Conservation (phyloP, 176 grass and related monocot species). For the Elaeis guineensis region DNA sequence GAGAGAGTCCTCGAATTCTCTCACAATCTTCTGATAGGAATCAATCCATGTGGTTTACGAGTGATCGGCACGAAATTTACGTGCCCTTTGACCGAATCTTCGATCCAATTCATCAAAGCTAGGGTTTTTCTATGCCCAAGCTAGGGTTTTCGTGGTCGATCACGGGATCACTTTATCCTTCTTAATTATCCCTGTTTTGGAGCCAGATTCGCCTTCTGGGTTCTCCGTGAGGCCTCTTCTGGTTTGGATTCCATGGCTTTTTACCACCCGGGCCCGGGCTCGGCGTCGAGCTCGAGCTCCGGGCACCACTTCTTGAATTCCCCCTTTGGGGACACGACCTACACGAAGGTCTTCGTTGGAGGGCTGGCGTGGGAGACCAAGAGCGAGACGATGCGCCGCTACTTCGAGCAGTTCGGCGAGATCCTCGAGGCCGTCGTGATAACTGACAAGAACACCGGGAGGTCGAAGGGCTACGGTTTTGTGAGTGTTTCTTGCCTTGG, state of each 20-base stretch:
- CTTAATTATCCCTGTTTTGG: too few relatives aligned
- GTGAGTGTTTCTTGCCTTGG: conserved; percentile 38
- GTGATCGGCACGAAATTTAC: too few relatives aligned
- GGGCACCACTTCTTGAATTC: conserved; percentile 66
- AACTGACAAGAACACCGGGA: conserved; percentile 74
- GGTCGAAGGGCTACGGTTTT: conserved; percentile 96
- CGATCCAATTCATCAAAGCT: too few relatives aligned
- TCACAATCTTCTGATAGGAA: too few relatives aligned
- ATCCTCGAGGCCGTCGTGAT: conserved; percentile 97
- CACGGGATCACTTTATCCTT: too few relatives aligned
- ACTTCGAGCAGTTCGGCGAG: conserved; percentile 79
- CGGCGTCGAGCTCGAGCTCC: conserved; percentile 93
- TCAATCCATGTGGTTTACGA: too few relatives aligned
- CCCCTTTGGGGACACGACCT: conserved; percentile 82
- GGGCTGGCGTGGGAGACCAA: conserved; percentile 97
- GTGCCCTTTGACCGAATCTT: too few relatives aligned
- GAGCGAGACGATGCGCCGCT: conserved; percentile 63
- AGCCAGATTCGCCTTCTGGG: too few relatives aligned
- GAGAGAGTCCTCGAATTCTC: too few relatives aligned
- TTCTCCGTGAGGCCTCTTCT: too few relatives aligned
- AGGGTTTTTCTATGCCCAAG: too few relatives aligned
- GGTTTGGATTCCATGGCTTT: conserved; percentile 26
- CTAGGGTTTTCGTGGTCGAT: too few relatives aligned
- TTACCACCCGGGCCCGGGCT: conserved; percentile 59
- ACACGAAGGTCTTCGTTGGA: conserved; percentile 96